Evolutionary conservation across 176 grass and related monocot species (phyloP), one percentile per base, ranked within the genome.

Genomic region (Bromus sterilis): DNA sequence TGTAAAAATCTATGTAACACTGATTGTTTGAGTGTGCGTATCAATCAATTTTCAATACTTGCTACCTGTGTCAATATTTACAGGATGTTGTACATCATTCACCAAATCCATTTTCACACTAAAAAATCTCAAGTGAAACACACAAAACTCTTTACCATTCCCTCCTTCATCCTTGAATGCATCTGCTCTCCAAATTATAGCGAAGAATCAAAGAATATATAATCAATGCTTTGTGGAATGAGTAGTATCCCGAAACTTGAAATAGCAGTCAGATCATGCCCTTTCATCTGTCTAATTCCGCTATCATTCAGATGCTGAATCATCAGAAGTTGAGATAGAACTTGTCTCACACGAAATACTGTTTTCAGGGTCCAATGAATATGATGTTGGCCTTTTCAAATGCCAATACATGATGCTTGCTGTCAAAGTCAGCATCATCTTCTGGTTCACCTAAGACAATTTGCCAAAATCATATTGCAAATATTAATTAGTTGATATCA

Each of bases 341-440:
- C 74, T 91, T 36, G 82, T 93, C 76, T 98, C 93, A 28, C 82
- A 89, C 42, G 79, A 91, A 72, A 88, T 93, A 51, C 86, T 89
- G 2, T 89, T 95, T 75, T 95, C 93, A 24, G 81, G 72, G 75
- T 95, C 86, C 34, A 86, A 68, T 58, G 86, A 68, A 77, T 82
- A 77, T 66, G 92, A 88, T 85, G 76, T 53, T 79, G 96, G 96
- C 31, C 84, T 95, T 88, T 88, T 98, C 77, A 95, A 89, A 82
- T 91, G 83, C 96, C 96, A 98, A 75, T 95, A 91, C 96, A 98
- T 98, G 65, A 98, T 95, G 79, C 90, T 98, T 71, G 96, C 96
- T 43, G 90, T 95, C 76, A 98, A 85, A 25, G 96, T 93, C 53
- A 98, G 82, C 64, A 93, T 91, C 96, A 95, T 98, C 74, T 98